Evolutionary conservation across 495 filamentous ascomycete genomes (phyloP), one percentile per base, ranked within the genome.

Genomic region (Aspergillus hancockii): DNA sequence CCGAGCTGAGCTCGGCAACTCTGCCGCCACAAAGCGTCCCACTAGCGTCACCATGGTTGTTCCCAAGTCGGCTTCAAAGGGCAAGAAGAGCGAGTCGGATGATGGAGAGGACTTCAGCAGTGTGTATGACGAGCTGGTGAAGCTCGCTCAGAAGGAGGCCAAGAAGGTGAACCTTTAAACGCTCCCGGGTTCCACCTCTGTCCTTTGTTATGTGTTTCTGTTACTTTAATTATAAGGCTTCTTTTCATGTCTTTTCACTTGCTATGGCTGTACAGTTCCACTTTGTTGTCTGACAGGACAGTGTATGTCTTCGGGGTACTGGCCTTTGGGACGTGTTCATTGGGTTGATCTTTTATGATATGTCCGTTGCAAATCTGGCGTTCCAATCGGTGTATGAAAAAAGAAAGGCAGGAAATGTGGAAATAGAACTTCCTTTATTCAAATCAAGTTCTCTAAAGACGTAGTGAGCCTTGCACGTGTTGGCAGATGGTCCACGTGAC

Each of bases 41-140:
- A 98, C 94, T 28, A 95, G 90, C 75, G 93, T 97, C 22, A 88
- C 95, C 55, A 91, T 97, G 90, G 86, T 96, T 23, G 69, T 75
- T 63, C 82, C 73, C 73, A 88, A 86, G 79, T 71, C 76, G 36
- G 62, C 71, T 16, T 73, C 70, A 53, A 79, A 81, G 72, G 76
- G 69, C 70, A 85, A 86, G 80, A 76, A 75, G 64, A 65, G 73
- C 57, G 77, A 76, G 59, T 75, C 75, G 47, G 74, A 72, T 40
- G 82, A 81, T 25, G 73, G 69, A 41, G 88, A 88, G 68, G 89
- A 91, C 54, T 92, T 90, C 73, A 79, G 77, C 71, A 85, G 89
- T 65, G 79, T 83, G 3, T 93, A 85, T 68, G 85, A 87, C 73
- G 88, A 90, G 63, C 71, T 91, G 59, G 80, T 84, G 59, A 90